Conservation (phyloP, 352 stramenopile species). For the Peronospora belbahrii region DNA sequence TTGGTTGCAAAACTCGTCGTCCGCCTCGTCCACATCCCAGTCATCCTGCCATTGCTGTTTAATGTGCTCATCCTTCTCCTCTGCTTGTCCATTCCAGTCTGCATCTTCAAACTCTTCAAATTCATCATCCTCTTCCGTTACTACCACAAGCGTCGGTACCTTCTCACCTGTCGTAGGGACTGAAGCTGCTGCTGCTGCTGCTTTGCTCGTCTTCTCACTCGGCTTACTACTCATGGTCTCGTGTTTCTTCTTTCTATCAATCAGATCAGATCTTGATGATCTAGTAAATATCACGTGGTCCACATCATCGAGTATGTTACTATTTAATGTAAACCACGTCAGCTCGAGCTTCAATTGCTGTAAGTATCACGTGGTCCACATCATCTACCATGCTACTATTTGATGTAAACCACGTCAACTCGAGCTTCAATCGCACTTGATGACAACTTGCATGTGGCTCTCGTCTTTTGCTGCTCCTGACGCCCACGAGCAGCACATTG, state of each 20-base stretch:
- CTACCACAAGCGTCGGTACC: conserved; percentile 54
- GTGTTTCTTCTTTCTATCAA: no score
- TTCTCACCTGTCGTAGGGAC: conserved; percentile 38
- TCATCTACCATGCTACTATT: neutral
- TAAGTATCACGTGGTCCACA: conserved; percentile 1
- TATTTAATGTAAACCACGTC: neutral
- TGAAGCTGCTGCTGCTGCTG: conserved; percentile 2
- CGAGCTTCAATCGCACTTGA: conserved; percentile 6
- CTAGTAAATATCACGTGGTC: neutral
- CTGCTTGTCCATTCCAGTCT: conserved; percentile 59
- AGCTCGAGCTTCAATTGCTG: conserved; percentile 7
- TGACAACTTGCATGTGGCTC: conserved; percentile 36
- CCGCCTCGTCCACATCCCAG: conserved; percentile 89
- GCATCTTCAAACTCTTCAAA: conserved; percentile 86
- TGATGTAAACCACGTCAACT: neutral
- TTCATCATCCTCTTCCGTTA: conserved; percentile 85
- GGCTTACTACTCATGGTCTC: conserved; percentile 30
- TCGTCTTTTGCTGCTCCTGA: conserved; percentile 41
- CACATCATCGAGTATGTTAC: neutral
- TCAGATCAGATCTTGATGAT: conserved; percentile 3
- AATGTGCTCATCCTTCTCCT: conserved; percentile 77
- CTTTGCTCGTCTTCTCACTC: conserved; percentile 20
- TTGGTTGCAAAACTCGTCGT: conserved; percentile 91
- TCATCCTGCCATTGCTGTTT: conserved; percentile 91
- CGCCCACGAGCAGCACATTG: conserved; percentile 1